phyloP scores from a whole-genome alignment of 345 rosid species.

The Eucalyptus leucophloia region DNA sequence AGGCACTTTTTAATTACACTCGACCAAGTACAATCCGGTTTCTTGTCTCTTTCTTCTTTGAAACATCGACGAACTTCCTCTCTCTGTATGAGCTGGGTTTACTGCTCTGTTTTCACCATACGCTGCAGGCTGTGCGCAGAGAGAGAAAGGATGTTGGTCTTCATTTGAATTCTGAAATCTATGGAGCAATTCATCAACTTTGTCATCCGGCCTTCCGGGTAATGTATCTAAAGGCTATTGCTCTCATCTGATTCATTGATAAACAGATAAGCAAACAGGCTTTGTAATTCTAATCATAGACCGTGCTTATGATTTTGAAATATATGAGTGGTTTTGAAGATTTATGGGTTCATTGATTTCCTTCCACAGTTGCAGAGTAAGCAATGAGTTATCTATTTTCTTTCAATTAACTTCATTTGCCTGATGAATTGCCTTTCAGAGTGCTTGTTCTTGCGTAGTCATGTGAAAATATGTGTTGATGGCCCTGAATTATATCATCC shows the following conservation, averaged over 20 bases:
- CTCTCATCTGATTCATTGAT: background rate
- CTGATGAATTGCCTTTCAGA: background rate
- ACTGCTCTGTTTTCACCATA: no score
- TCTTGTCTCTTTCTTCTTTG: no score
- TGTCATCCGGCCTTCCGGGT: no score
- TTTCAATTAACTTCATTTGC: background rate
- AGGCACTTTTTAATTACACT: no score
- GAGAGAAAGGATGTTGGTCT: no score
- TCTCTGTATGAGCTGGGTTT: no score
- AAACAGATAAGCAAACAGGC: background rate
- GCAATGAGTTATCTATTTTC: background rate
- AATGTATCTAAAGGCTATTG: no score
- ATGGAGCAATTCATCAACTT: no score
- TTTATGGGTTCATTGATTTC: background rate
- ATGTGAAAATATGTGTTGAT: conserved; percentile 16
- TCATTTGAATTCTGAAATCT: no score
- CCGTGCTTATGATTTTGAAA: background rate
- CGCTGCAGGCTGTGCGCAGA: no score
- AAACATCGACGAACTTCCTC: no score
- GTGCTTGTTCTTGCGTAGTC: background rate
- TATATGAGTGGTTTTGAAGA: background rate
- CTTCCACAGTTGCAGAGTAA: background rate
- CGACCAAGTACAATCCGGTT: no score
- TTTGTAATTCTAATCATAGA: background rate
- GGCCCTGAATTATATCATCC: background rate